Evolutionary conservation across 2,329 filamentous ascomycete genomes (phyloP).

Genomic region (Dothideomycetes sp.): DNA sequence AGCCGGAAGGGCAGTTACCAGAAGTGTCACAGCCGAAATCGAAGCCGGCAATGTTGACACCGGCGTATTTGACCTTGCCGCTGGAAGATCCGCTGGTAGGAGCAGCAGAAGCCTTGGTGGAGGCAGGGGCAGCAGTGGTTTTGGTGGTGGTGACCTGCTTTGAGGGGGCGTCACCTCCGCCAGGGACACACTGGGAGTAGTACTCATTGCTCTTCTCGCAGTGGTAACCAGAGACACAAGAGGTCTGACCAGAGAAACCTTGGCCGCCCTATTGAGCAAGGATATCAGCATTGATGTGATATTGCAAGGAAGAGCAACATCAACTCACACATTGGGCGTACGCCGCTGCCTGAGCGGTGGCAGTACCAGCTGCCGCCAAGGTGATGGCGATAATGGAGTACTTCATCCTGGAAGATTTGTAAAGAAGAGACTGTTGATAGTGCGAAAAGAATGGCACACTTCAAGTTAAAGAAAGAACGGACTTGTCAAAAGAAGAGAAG

Average conservation of each 20-base stretch:
- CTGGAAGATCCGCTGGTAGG: slow-evolving; percentile 8
- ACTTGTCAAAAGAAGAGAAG: not conserved
- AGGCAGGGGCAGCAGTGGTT: not conserved
- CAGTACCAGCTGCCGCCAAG: slow-evolving; percentile 15
- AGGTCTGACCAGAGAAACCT: slow-evolving; percentile 23
- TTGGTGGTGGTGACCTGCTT: not conserved
- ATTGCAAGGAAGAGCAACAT: not conserved
- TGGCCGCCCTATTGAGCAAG: slow-evolving; percentile 21
- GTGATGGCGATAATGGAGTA: slow-evolving; percentile 17
- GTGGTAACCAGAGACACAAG: slow-evolving; percentile 24
- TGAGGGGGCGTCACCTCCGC: slow-evolving; percentile 10
- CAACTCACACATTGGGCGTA: slow-evolving; percentile 15
- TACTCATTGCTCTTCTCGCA: slow-evolving; percentile 23
- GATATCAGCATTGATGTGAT: slow-evolving; percentile 16
- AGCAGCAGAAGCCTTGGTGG: slow-evolving; percentile 2
- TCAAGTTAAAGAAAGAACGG: not conserved
- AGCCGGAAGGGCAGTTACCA: slow-evolving; percentile 27
- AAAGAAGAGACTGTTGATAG: slow-evolving; percentile 11
- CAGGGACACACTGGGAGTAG: slow-evolving; percentile 26
- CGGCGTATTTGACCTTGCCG: slow-evolving; percentile 22
- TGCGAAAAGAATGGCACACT: slow-evolving; percentile 14
- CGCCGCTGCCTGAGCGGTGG: slow-evolving; percentile 14
- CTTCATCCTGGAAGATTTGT: slow-evolving; percentile 19
- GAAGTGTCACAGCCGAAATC: slow-evolving; percentile 30
- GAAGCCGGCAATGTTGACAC: slow-evolving; percentile 26